Conservation (phyloP, 805 yeast genomes). For the Cyberlindnera americana region DNA sequence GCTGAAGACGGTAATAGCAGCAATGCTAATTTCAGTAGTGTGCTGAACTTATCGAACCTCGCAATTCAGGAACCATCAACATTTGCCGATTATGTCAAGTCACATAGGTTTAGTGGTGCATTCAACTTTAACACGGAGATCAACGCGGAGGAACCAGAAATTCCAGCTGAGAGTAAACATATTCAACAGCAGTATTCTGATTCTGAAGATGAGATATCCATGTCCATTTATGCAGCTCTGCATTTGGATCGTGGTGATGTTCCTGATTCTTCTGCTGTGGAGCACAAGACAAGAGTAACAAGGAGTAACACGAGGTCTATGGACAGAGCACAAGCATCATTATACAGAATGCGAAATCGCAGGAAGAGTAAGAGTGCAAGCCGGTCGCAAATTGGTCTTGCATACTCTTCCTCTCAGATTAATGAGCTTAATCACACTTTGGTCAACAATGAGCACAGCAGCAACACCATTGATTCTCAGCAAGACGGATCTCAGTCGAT, state of each 20-base stretch:
- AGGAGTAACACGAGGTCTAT: slow-evolving; percentile 44
- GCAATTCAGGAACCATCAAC: slow-evolving; percentile 18
- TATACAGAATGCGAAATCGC: slow-evolving; percentile 56
- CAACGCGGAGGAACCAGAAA: slow-evolving; percentile 4
- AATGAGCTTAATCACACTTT: slow-evolving; percentile 9
- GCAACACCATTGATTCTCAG: background rate
- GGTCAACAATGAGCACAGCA: background rate
- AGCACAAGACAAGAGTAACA: slow-evolving; percentile 32
- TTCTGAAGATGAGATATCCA: slow-evolving; percentile 62
- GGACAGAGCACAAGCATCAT: slow-evolving; percentile 64
- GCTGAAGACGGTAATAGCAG: slow-evolving; percentile 10
- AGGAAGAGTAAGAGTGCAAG: slow-evolving; percentile 47
- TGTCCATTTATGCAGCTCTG: slow-evolving; percentile 63
- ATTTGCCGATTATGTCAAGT: slow-evolving; percentile 25
- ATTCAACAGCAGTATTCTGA: slow-evolving; percentile 15
- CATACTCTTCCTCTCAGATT: slow-evolving; percentile 19
- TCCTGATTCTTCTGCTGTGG: slow-evolving; percentile 26
- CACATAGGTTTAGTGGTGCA: slow-evolving; percentile 18
- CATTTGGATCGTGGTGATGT: slow-evolving; percentile 33
- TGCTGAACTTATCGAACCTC: background rate
- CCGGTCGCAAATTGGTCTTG: slow-evolving; percentile 27
- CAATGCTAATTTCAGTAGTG: background rate
- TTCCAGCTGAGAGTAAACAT: background rate
- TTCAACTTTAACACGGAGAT: slow-evolving; percentile 25
- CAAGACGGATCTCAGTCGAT: slow-evolving; percentile 2